Base-by-base conservation (phyloP, 192 early-diverging fungal species). In the Phlyctochytrium bullatum region DNA sequence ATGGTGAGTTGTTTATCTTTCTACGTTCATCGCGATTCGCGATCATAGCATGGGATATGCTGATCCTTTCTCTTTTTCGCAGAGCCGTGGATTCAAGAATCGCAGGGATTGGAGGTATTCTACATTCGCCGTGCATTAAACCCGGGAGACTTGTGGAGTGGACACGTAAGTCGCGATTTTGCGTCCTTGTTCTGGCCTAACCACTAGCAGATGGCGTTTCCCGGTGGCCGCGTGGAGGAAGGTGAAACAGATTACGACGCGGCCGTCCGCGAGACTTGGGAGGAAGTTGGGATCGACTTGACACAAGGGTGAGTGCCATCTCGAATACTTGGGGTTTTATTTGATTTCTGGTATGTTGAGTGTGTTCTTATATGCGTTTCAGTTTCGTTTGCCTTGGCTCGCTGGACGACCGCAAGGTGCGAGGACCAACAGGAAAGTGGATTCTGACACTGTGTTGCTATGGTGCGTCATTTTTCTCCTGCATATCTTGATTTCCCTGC, bases 241-340 rank as follows among this genome's bases (percentile, higher is more conserved):
- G 34, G 66, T 24, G 73, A 75, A 47, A 71, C 68, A 25, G 73
- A 75, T 33, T 50, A 62, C 27, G 60, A 75, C 29, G 68, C 73
- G 14, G 73, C 68, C 16, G 64, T 68, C 28, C 34, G 73, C 14
- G 73, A 75, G 64, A 64, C 52, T 17, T 16, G 50, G 31, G 73
- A 75, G 52, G 73, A 75, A 47, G 54, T 75, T 56, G 68, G 68
- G 20, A 33, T 75, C 53, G 73, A 75, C 52, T 34, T 75, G 3
- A 35, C 6, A 20, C 16, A 16, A 28, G 23, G 29, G 4, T 16
- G 63, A n/a, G 31, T 4, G 30, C 10, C 6, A 31, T 3, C 14
- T 30, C 34, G 34, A 28, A 12, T 52, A 70, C 12, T 10, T 27
- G 28, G 20, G 20, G 54, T 12, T 30, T 32, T 12, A n/a, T n/a